Evolutionary conservation across 805 yeast genomes (phyloP).

Genomic region (Candida chilensis): DNA sequence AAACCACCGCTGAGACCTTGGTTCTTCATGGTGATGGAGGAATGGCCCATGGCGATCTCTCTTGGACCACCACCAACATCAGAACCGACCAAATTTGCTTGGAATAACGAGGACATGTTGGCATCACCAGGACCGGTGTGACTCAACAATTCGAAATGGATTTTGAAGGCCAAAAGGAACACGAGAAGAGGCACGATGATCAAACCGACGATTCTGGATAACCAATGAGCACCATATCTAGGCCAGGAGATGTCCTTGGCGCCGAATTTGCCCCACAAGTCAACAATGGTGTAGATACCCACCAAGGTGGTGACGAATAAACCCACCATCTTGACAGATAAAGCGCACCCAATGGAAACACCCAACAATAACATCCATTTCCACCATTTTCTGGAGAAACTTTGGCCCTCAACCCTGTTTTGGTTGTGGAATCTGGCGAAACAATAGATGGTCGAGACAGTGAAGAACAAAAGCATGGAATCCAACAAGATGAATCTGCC

Average conservation of each 20-base stretch:
- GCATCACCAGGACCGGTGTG: constrained; percentile 80
- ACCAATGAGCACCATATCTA: constrained; percentile 54
- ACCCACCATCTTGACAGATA: constrained; percentile 96
- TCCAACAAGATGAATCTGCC: constrained; percentile 88
- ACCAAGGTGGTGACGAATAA: constrained; percentile 79
- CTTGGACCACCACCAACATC: constrained; percentile 62
- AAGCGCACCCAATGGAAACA: constrained; percentile 76
- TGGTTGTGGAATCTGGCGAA: constrained; percentile 64
- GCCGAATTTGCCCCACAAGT: constrained; percentile 79
- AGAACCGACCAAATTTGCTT: constrained; percentile 64
- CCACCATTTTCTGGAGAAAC: constrained; percentile 83
- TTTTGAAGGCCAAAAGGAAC: constrained; percentile 58
- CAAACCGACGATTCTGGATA: constrained; percentile 53
- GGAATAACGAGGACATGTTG: constrained; percentile 72
- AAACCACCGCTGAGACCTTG: constrained; percentile 35
- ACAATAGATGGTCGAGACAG: constrained; percentile 71
- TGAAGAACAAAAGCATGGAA: constrained; percentile 84
- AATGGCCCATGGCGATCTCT: constrained; percentile 48
- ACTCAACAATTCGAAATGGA: constrained; percentile 66
- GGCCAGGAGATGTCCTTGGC: constrained; percentile 45
- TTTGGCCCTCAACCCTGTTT: constrained; percentile 31
- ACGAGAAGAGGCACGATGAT: constrained; percentile 55
- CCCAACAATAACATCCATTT: constrained; percentile 85
- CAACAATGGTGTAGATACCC: constrained; percentile 84
- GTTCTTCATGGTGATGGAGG: constrained; percentile 27